Base-by-base conservation (phyloP, 2,329 filamentous ascomycete species). In the Nannizziopsis arthrosporioides region DNA sequence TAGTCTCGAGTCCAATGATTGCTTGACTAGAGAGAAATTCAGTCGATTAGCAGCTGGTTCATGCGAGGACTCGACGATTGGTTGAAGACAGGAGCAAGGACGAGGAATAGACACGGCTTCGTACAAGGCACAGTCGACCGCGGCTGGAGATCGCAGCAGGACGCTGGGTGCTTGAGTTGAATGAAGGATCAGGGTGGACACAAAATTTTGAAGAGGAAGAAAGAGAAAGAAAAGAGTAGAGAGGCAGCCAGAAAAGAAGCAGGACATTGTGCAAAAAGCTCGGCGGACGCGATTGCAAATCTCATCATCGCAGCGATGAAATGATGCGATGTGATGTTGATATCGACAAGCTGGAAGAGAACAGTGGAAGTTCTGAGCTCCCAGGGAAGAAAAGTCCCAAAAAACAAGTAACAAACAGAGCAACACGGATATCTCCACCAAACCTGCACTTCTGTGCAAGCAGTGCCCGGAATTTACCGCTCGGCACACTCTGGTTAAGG, bases 301-400 rank as follows among this genome's bases (percentile, higher is more conserved):
- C 17, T 42, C 46, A 49, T 49, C 37, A 34, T 38, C 42, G 14
- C 3, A 46, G 47, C 43, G 50, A 51, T 49, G 41, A n/a, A 19
- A 48, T 30, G 37, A 41, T 47, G 41, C 41, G 39, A 42, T 36
- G 17, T 10, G 19, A 39, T 37, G 39, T 31, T 38, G 39, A 31
- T 10, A 27, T 27, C 22, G 7, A 27, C 22, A 27, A 27, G 38
- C 42, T 43, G 37, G 30, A 35, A 38, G 18, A 19, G 9, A 47
- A 12, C 19, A 37, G 39, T 30, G 2, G 22, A 27, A 48, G 7
- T 22, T 12, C 32, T 4, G 4, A 17, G 17, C 45, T 19, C 41
- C 30, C 42, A 44, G 48, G 42, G 39, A 11, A 44, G 27, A 51
- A 18, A 31, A 34, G 31, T n/a, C 14, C 5, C 15, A 32, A 38